Evolutionary conservation across 2,329 filamentous ascomycete species (phyloP).

Genomic region (Coniochaeta sp.): DNA sequence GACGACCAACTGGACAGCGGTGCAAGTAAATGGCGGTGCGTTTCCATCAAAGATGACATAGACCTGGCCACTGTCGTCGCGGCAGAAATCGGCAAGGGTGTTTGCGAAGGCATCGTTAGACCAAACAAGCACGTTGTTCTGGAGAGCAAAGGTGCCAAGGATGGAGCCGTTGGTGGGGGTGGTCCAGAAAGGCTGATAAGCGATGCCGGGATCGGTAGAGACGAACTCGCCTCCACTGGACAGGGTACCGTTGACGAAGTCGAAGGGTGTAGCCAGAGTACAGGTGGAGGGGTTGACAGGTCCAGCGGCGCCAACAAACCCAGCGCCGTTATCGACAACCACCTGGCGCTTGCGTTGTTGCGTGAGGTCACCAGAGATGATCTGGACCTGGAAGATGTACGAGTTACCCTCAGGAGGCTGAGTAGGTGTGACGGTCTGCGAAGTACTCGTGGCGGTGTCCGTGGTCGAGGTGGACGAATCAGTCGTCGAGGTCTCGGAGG

Average conservation of each 20-base stretch:
- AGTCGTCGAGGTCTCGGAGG: background rate
- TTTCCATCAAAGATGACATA: slow-evolving; percentile 11
- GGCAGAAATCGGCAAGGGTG: slow-evolving; percentile 18
- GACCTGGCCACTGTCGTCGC: slow-evolving; percentile 11
- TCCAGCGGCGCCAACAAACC: slow-evolving; percentile 16
- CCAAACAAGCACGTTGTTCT: slow-evolving; percentile 16
- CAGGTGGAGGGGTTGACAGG: slow-evolving; percentile 14
- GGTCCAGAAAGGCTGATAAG: slow-evolving; percentile 10
- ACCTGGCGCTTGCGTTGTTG: background rate
- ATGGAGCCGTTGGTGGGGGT: slow-evolving; percentile 4
- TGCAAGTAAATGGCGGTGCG: slow-evolving; percentile 11
- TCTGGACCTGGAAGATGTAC: background rate
- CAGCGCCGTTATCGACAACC: background rate
- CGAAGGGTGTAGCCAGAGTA: slow-evolving; percentile 14
- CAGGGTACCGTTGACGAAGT: slow-evolving; percentile 13
- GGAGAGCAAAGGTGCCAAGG: slow-evolving; percentile 11
- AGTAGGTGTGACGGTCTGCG: background rate
- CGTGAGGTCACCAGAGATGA: background rate
- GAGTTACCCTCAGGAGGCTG: background rate
- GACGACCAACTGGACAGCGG: background rate
- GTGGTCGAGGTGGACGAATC: background rate
- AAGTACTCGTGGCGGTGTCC: background rate
- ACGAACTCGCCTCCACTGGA: slow-evolving; percentile 10
- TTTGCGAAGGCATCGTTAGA: slow-evolving; percentile 15
- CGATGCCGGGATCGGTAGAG: slow-evolving; percentile 10